Percentiles rank a stretch among this genome's conserved stretches.
phyloP scores from a whole-genome alignment of 2,329 filamentous ascomycete genomes.

The Cladophialophora bantiana region DNA sequence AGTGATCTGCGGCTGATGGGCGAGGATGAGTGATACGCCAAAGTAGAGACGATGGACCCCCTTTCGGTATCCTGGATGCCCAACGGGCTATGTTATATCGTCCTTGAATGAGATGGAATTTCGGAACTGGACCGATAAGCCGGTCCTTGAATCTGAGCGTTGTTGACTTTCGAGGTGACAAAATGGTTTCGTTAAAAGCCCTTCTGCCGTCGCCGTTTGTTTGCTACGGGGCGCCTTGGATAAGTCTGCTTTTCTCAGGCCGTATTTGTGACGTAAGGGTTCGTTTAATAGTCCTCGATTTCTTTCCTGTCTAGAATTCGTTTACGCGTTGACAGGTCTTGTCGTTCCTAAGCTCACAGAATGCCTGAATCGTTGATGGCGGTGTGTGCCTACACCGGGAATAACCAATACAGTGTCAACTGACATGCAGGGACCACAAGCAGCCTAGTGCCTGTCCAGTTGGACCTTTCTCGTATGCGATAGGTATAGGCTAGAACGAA shows the following conservation, averaged over 20 bases:
- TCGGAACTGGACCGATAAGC: background rate
- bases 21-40: background rate
- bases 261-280: background rate
- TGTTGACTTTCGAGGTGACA: background rate
- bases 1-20: conserved; percentile 9
- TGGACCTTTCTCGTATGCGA: background rate
- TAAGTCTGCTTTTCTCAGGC: background rate
- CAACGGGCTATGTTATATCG: background rate
- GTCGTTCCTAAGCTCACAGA: background rate
- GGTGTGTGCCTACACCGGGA: background rate
- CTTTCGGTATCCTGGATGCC: background rate
- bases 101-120: background rate
- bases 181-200: background rate
- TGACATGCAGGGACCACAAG: background rate
- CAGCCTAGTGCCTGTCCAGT: background rate
- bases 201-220: background rate
- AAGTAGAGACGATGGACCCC: background rate
- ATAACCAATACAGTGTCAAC: background rate
- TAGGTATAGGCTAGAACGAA: background rate
- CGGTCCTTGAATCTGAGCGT: background rate
- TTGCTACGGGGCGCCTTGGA: too few species aligned
- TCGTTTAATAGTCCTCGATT: background rate
- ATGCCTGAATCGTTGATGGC: background rate
- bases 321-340: background rate
- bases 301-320: background rate